These are phyloP conservation scores for Hippophae gyantsensis DNA, from an alignment of 306 rosid genomes.

Conservation along the genomic window DNA sequence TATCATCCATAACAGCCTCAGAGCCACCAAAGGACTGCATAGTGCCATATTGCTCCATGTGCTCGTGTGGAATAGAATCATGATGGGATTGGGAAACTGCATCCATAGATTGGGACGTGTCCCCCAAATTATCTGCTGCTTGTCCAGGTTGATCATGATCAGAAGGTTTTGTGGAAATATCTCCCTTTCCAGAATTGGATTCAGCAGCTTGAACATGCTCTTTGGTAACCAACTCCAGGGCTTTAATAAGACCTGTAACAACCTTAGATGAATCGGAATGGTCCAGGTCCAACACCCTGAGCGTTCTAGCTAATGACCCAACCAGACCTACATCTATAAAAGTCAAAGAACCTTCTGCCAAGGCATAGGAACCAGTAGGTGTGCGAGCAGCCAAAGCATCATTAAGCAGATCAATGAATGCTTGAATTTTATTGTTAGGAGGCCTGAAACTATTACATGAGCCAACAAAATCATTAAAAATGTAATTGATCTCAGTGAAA, in stretches of 20 bases:
- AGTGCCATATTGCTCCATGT: slow-evolving; percentile 46
- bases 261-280: slow-evolving; percentile 83
- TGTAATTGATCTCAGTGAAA: slow-evolving; percentile 59
- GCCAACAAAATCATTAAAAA: slow-evolving; percentile 61
- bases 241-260: slow-evolving; percentile 73
- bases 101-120: slow-evolving; percentile 55
- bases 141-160: slow-evolving; percentile 53
- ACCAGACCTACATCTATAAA: slow-evolving; percentile 84
- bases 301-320: slow-evolving; percentile 52
- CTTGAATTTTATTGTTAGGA: slow-evolving; percentile 57
- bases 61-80: slow-evolving; percentile 47
- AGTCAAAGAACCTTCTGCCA: slow-evolving; percentile 76
- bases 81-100: slow-evolving; percentile 51
- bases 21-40: slow-evolving; percentile 73
- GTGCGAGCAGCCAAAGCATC: slow-evolving; percentile 85
- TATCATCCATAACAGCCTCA: slow-evolving; percentile 85
- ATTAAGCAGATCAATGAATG: slow-evolving; percentile 74
- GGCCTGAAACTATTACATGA: slow-evolving; percentile 52
- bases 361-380: slow-evolving; percentile 72
- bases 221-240: slow-evolving; percentile 85
- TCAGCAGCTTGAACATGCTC: slow-evolving; percentile 71
- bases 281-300: slow-evolving; percentile 82
- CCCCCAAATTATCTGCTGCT: slow-evolving; percentile 36
- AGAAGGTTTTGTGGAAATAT: slow-evolving; percentile 43
- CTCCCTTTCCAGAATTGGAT: slow-evolving; percentile 56